Evolutionary conservation across 2,329 filamentous ascomycete species (phyloP), one percentile per base, ranked within the genome.

Genomic region (Zopfia rhizophila): DNA sequence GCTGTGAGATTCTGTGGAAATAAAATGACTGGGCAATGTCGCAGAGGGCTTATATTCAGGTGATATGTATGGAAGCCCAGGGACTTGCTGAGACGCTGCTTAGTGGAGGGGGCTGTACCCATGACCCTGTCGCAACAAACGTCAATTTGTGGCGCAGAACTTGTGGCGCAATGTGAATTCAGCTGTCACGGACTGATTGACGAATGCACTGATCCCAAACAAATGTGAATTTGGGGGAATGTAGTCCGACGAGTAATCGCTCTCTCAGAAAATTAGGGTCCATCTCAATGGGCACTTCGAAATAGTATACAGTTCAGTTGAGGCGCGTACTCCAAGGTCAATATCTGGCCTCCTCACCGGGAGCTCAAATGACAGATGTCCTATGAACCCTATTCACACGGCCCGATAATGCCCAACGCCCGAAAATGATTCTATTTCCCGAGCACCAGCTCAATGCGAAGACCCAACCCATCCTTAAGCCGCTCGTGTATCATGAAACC

Each of bases 41-140:
- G 45, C 37, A 36, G 44, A 52, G 56, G 45, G 59, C 43, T 60
- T 63, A 59, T 58, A 55, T 56, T 45, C 52, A 32, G 42, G 38
- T 40, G 46, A 45, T 38, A 48, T 27, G 8, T 27, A n/a, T 27
- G 24, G 42, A 19, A 37, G 25, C 51, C 40, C 49, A 51, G 51
- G 51, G 48, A 49, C 57, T 51, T 45, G 55, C 50, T 42, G 36
- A 48, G 44, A 45, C 51, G 48, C 48, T 32, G 53, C 55, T 60
- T 57, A 36, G 19, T 25, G 28, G 19, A 41, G 35, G 32, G 30
- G 42, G 37, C 42, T 46, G 37, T 49, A 38, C n/a, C 12, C 13
- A 5, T 22, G 19, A 12, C 31, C 25, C 24, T 11, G 8, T 7
- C 23, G n/a, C n/a, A n/a, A 38, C 17, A 7, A 8, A 42, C 27